Percentiles rank a stretch among this genome's conserved stretches.
Conservation (phyloP, 2,329 filamentous ascomycete species). For the Didymella glomerata region DNA sequence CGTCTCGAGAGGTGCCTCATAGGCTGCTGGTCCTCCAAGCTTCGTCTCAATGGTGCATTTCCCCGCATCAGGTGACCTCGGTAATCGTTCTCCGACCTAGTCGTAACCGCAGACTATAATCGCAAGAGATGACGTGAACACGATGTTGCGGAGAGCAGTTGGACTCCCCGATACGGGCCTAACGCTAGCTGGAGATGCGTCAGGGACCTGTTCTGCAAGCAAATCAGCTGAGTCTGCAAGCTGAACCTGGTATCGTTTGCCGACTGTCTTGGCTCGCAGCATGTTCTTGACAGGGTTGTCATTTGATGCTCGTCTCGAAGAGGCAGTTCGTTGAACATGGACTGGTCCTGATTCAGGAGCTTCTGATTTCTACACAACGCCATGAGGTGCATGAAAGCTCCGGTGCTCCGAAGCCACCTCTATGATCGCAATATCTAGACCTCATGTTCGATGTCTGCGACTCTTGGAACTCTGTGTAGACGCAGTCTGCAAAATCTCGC, state of each 20-base stretch:
- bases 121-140: background rate
- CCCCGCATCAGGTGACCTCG: constrained; percentile 14
- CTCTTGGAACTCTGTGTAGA: constrained; percentile 41
- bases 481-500: constrained; percentile 40
- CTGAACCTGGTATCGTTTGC: background rate
- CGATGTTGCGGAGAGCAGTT: constrained; percentile 1
- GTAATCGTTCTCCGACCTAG: background rate
- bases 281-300: background rate
- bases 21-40: background rate
- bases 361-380: background rate
- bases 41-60: background rate
- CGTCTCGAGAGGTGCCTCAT: constrained; percentile 10
- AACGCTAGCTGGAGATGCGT: background rate
- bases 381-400: background rate
- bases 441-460: constrained; percentile 47
- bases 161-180: constrained; percentile 5
- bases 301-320: constrained; percentile 11
- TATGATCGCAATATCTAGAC: constrained; percentile 25
- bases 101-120: background rate
- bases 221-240: background rate
- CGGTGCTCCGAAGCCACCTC: background rate
- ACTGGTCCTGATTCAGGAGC: background rate
- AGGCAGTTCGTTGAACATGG: background rate
- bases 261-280: constrained; percentile 1
- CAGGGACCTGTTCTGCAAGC: background rate